Base-by-base conservation (phyloP, 129 eudicot species). In the Helianthus tuberosus region DNA sequence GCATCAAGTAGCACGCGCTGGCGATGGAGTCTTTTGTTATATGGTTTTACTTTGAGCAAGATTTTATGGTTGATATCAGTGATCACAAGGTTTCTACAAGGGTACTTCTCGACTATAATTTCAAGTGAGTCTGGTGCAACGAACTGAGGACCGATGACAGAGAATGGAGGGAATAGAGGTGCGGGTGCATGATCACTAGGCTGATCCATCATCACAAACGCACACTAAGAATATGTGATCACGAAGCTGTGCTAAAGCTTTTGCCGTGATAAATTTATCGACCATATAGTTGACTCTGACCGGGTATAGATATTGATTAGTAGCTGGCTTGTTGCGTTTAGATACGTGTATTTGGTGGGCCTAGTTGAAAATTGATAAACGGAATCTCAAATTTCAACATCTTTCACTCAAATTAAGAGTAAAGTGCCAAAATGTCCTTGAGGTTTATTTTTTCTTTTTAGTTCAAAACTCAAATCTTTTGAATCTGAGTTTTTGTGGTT, bases 21-120 rank as follows among this genome's bases (percentile, higher is more conserved):
- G 13, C 27, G 23, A 57, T 54, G 55, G 9, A 55, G n/a, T 6
- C 0, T 39, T 41, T 52, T 55, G 67, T 55, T 20, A 11, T 38
- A 23, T 23, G 76, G 67, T 57, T 71, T 71, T 8, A 71, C 76
- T 43, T 71, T 41, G 15, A 71, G 43, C 43, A 71, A 8, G 8
- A 71, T 23, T 55, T 57, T 55, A 41, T 71, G 55, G 54, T 57
- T 57, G 2, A 23, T 41, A 41, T 71, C 76, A 5, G 76, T 71
- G 67, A 71, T 57, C 54, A 71, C 25, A 57, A 55, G 9, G 66
- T 57, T 43, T 57, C 55, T 51, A 59, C 55, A 39, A 7, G 67
- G 29, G 57, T 71, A 11, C 5, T 17, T 59, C 12, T 70, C 75
- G 3, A 70, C 51, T 53, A 70, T 70, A 9, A 70, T 1, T 15